These are phyloP conservation scores for Vitis riparia DNA, from an alignment of 164 flowering plant genomes.

Conservation along the genomic window DNA sequence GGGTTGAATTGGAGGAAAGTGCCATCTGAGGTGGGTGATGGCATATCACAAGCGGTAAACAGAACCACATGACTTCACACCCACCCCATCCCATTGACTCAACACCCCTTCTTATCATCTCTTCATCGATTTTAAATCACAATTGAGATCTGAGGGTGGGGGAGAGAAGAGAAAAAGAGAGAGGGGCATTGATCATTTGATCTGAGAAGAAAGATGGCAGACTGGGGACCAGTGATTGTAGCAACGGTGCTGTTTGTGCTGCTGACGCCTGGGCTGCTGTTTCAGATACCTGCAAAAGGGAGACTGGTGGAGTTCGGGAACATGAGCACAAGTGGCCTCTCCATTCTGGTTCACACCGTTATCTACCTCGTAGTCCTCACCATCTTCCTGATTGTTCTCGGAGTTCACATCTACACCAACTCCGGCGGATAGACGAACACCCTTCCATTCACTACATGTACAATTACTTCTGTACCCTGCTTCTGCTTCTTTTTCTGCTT, in stretches of 20 bases:
- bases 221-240: slow-evolving; percentile 61
- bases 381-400: slow-evolving; percentile 47
- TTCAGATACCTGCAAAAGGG: slow-evolving; percentile 45
- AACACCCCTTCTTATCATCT: too few species aligned
- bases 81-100: too few species aligned
- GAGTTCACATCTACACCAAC: slow-evolving; percentile 52
- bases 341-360: slow-evolving; percentile 50
- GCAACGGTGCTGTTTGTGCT: slow-evolving; percentile 62
- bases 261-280: slow-evolving; percentile 54
- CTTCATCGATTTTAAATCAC: too few species aligned
- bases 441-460: too few species aligned
- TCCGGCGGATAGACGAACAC: not conserved
- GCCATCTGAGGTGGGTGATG: too few species aligned
- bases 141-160: too few species aligned
- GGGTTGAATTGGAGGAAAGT: too few species aligned
- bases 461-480: too few species aligned
- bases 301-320: slow-evolving; percentile 45
- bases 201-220: not conserved
- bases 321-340: slow-evolving; percentile 47
- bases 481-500: too few species aligned
- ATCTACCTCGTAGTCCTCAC: slow-evolving; percentile 48
- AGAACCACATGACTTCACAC: too few species aligned
- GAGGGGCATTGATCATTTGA: not conserved
- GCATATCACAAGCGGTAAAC: too few species aligned
- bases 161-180: not conserved